Conservation (phyloP, 1,284 basidiomycete species). For the Chondrostereum purpureum region DNA sequence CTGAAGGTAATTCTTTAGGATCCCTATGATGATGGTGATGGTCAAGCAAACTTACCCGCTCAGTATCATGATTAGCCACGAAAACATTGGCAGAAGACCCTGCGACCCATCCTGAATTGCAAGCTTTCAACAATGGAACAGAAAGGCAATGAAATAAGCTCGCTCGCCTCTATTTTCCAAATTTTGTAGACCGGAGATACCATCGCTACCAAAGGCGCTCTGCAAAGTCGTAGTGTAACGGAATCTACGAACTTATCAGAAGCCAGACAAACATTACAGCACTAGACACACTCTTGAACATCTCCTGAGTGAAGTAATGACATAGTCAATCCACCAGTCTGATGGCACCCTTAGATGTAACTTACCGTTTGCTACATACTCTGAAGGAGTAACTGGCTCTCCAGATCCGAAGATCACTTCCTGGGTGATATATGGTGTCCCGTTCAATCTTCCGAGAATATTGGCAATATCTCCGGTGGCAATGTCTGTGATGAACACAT, state of each 20-base stretch:
- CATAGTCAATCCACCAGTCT: not conserved
- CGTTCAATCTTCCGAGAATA: constrained; percentile 40
- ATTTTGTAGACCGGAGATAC: constrained; percentile 47
- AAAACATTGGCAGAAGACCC: constrained; percentile 56
- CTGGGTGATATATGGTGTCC: constrained; percentile 48
- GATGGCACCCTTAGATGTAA: constrained; percentile 2
- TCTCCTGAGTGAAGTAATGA: constrained; percentile 30
- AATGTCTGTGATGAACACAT: constrained; percentile 43
- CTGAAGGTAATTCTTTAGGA: constrained; percentile 27
- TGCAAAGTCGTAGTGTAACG: constrained; percentile 49
- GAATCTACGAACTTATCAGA: constrained; percentile 36
- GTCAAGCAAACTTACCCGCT: constrained; percentile 36
- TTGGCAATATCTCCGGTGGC: constrained; percentile 44
- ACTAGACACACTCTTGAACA: constrained; percentile 52
- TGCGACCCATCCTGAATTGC: constrained; percentile 50
- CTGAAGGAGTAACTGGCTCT: constrained; percentile 46
- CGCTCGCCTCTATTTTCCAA: constrained; percentile 49
- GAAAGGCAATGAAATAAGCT: not conserved
- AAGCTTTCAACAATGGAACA: not conserved
- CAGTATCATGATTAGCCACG: constrained; percentile 66
- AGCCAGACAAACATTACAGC: not conserved
- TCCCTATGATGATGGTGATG: not conserved
- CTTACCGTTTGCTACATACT: constrained; percentile 48
- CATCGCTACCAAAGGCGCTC: constrained; percentile 43
- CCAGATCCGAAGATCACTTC: constrained; percentile 51